Evolutionary conservation across 176 grass and related monocot genomes (phyloP), one percentile per base, ranked within the genome.

Genomic region (Themeda triandra): DNA sequence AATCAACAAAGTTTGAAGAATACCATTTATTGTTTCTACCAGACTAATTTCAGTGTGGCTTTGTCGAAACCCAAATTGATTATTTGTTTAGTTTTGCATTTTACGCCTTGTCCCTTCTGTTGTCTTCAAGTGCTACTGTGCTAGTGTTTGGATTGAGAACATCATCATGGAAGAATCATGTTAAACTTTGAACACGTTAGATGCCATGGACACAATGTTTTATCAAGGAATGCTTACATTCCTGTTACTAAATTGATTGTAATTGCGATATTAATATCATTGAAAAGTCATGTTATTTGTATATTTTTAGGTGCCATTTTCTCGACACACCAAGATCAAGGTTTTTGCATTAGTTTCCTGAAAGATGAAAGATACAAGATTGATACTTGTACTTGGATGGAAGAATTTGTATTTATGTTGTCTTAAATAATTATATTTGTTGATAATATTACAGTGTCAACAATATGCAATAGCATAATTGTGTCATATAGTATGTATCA

Each of bases 21-120:
- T 85, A 75, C 37, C 32, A 36, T 89, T 33, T 89, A 76, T 18
- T 81, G 39, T 62, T 68, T 77, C 10, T 39, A 25, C 71, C 60
- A 75, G 39, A 13, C 13, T 33, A 40, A 40, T 45, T 87, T 48
- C 30, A 37, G 31, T 48, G 42, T 35, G 19, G 28, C 39, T 66
- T 74, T 58, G 6, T 60, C 78, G 14, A 80, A 85, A 46, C 11
- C 6, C 46, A 67, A 80, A 60, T 70, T 15, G 5, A 29, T 23
- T 46, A 27, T 46, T 37, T 5, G 0, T 10, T 31, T 40, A 85
- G 4, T 46, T 80, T 81, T 79, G 37, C 41, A 40, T 59, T 68
- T 68, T 62, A 13, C 1, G 60, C 12, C 12, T 80, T 85, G 62
- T 18, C 27, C 25, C 41, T 88, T 66, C 9, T 69, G 60, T 36